Conservation (phyloP, 2,329 filamentous ascomycete genomes). For the Trichophyton mentagrophytes region DNA sequence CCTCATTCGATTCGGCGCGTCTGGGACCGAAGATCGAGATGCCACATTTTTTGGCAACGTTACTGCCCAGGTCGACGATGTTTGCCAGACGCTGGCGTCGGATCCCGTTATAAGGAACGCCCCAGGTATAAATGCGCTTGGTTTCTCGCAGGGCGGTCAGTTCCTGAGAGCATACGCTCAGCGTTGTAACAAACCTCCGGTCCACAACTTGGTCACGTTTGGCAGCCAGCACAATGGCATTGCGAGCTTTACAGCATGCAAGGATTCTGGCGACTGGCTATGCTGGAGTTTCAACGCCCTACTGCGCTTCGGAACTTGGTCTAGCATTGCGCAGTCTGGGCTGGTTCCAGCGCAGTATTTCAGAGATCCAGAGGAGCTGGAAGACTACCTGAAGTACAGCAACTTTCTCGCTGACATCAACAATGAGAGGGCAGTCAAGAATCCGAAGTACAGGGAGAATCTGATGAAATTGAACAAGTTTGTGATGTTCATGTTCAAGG, state of each 20-base stretch:
- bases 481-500: slow-evolving; percentile 78
- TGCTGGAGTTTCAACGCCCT: slow-evolving; percentile 71
- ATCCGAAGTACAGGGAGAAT: slow-evolving; percentile 57
- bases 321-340: slow-evolving; percentile 58
- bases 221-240: slow-evolving; percentile 92
- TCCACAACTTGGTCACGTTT: slow-evolving; percentile 73
- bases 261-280: slow-evolving; percentile 53
- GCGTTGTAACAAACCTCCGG: slow-evolving; percentile 64
- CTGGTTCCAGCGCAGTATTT: slow-evolving; percentile 94
- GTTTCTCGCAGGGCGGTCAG: slow-evolving; percentile 91
- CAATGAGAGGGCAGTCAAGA: slow-evolving; percentile 72
- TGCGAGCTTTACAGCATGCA: slow-evolving; percentile 64
- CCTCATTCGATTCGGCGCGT: slow-evolving; percentile 57
- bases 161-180: slow-evolving; percentile 88
- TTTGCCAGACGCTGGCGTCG: slow-evolving; percentile 62
- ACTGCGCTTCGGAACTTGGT: slow-evolving; percentile 70
- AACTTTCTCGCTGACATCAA: slow-evolving; percentile 94
- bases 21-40: slow-evolving; percentile 56
- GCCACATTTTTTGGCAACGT: slow-evolving; percentile 89
- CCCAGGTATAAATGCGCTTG: slow-evolving; percentile 75
- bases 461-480: slow-evolving; percentile 60
- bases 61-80: slow-evolving; percentile 59
- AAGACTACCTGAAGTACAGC: slow-evolving; percentile 62
- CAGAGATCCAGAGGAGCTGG: slow-evolving; percentile 56
- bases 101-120: slow-evolving; percentile 72